These are phyloP conservation scores for Zizania latifolia DNA, from an alignment of 176 grass and related monocot species.

Conservation along the genomic window DNA sequence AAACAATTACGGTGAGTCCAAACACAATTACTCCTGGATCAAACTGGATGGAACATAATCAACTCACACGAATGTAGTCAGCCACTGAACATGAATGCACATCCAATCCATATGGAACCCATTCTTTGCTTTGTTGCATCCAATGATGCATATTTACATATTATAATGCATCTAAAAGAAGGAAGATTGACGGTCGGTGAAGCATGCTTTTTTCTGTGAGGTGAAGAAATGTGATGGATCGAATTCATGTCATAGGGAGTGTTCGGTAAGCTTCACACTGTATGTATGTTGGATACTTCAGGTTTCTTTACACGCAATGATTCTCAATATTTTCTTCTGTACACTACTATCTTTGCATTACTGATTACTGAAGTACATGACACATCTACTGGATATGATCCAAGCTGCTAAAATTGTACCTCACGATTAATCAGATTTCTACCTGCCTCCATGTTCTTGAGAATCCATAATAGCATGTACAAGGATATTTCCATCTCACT, in stretches of 20 bases:
- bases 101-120: background rate
- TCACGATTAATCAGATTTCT: background rate
- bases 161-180: constrained; percentile 40
- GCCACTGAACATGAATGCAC: background rate
- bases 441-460: background rate
- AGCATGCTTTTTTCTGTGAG: constrained; percentile 48
- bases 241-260: constrained; percentile 46
- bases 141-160: constrained; percentile 34
- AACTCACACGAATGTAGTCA: constrained; percentile 15
- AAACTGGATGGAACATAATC: constrained; percentile 4
- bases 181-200: constrained; percentile 40
- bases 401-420: background rate
- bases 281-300: background rate
- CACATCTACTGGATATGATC: background rate
- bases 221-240: constrained; percentile 45
- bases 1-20: background rate
- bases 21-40: background rate
- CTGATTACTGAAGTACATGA: constrained; percentile 11
- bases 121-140: constrained; percentile 19
- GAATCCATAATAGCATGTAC: background rate
- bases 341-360: background rate
- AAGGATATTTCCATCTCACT: background rate
- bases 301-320: constrained; percentile 1
- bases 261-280: constrained; percentile 41
- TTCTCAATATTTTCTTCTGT: background rate